These are phyloP conservation scores for Solioccasus polychromus DNA, from an alignment of 768 basidiomycete genomes.

Conservation along the genomic window DNA sequence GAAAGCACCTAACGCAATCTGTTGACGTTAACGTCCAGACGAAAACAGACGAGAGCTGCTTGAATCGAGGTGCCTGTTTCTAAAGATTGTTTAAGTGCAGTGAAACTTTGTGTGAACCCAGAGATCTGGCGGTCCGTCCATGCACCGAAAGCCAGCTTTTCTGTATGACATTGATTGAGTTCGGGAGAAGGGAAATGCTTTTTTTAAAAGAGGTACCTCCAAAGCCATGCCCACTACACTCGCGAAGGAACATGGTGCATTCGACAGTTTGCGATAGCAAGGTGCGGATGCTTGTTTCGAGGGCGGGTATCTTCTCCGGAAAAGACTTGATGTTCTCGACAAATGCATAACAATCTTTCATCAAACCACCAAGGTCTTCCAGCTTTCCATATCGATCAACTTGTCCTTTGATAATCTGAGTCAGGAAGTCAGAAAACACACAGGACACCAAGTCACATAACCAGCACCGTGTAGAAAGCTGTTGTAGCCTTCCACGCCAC, in stretches of 20 bases:
- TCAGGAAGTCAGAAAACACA: conserved; percentile 4
- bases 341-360: conserved; percentile 32
- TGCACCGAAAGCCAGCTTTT: conserved; percentile 11
- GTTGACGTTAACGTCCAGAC: conserved; percentile 26
- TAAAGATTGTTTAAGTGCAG: conserved; percentile 24
- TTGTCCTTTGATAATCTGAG: conserved; percentile 29
- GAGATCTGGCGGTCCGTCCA: conserved; percentile 22
- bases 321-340: conserved; percentile 29
- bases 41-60: conserved; percentile 26
- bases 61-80: conserved; percentile 25
- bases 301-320: conserved; percentile 24
- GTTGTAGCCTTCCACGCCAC: conserved; percentile 29
- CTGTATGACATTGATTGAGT: conserved; percentile 15
- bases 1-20: conserved; percentile 20
- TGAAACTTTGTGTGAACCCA: conserved; percentile 21
- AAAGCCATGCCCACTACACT: conserved; percentile 35
- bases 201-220: conserved; percentile 23
- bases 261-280: conserved; percentile 35
- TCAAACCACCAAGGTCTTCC: conserved; percentile 25
- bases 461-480: conserved; percentile 27
- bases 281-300: conserved; percentile 26
- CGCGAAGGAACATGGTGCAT: conserved; percentile 36
- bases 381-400: conserved; percentile 25
- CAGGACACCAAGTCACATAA: not conserved
- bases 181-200: not conserved